phyloP scores from a whole-genome alignment of 1,139 yeast species.

The Blastobotrys indianensis region DNA sequence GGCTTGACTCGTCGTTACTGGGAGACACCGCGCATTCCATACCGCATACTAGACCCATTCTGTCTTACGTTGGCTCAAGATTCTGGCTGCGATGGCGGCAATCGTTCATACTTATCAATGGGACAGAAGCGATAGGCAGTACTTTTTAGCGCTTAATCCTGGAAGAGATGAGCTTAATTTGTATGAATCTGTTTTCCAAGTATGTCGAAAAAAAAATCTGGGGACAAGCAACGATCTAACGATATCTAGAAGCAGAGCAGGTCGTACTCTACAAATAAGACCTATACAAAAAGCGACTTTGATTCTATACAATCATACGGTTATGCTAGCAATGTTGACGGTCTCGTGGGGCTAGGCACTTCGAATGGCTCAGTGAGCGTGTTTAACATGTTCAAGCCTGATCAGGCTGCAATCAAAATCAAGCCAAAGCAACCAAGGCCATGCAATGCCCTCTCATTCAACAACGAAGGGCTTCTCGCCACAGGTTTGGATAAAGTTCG shows the following conservation, averaged over 20 bases:
- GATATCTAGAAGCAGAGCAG: conserved; percentile 12
- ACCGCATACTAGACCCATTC: too few species aligned
- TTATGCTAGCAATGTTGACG: conserved; percentile 47
- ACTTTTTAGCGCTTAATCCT: conserved; percentile 59
- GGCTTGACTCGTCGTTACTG: not conserved
- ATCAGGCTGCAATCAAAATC: conserved; percentile 42
- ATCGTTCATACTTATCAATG: conserved; percentile 55
- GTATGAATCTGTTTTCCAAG: conserved; percentile 44
- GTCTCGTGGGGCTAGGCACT: conserved; percentile 64
- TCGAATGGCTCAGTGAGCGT: conserved; percentile 61
- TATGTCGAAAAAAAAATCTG: conserved; percentile 3
- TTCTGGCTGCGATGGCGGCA: conserved; percentile 14
- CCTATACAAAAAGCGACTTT: conserved; percentile 52
- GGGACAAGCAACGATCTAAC: not conserved
- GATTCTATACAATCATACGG: conserved; percentile 68
- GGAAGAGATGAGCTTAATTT: conserved; percentile 61
- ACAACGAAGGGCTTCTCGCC: conserved; percentile 58
- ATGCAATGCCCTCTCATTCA: conserved; percentile 70
- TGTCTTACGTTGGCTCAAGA: not conserved
- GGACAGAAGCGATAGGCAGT: conserved; percentile 52
- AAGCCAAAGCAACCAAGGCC: conserved; percentile 67
- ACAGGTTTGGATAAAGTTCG: conserved; percentile 77
- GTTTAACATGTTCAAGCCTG: conserved; percentile 48
- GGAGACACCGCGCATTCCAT: not conserved
- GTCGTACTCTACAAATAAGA: conserved; percentile 17